Conservation (phyloP, 306 rosid species). For the Biancaea sappan region DNA sequence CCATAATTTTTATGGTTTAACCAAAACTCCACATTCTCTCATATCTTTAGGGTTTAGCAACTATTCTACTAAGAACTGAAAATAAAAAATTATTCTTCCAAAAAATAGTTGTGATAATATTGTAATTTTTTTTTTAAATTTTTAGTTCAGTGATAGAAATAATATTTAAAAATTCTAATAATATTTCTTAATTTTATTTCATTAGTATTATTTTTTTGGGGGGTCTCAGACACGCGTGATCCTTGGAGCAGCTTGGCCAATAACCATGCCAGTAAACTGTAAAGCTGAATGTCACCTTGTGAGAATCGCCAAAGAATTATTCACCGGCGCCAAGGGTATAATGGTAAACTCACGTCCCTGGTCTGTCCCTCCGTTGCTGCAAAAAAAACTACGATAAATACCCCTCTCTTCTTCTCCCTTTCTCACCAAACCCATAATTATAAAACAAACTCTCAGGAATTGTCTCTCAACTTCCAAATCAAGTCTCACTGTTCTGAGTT, state of each 20-base stretch:
- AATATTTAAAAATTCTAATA: background rate
- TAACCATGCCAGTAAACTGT: background rate
- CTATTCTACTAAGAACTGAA: background rate
- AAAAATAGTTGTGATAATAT: background rate
- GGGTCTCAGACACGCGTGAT: background rate
- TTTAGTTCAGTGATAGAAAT: background rate
- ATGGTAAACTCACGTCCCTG: slow-evolving; percentile 14
- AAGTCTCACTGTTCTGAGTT: too few relatives aligned
- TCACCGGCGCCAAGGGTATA: slow-evolving; percentile 36
- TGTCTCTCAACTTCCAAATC: background rate
- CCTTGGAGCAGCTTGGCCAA: background rate
- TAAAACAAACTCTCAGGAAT: slow-evolving; percentile 26
- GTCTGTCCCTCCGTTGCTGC: slow-evolving; percentile 6
- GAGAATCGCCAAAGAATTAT: too few relatives aligned
- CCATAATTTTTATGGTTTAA: background rate
- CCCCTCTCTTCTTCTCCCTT: background rate
- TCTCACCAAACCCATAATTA: slow-evolving; percentile 26
- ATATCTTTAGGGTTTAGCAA: background rate
- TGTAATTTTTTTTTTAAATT: too few relatives aligned
- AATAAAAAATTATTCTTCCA: background rate
- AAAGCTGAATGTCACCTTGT: too few relatives aligned
- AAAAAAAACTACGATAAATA: slow-evolving; percentile 8
- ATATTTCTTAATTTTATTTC: background rate
- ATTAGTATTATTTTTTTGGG: too few relatives aligned
- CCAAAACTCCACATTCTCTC: background rate